Percentiles rank a stretch among this genome's conserved stretches.
Evolutionary conservation across 2,329 filamentous ascomycete species (phyloP).

Genomic region (Xylariales sp.): DNA sequence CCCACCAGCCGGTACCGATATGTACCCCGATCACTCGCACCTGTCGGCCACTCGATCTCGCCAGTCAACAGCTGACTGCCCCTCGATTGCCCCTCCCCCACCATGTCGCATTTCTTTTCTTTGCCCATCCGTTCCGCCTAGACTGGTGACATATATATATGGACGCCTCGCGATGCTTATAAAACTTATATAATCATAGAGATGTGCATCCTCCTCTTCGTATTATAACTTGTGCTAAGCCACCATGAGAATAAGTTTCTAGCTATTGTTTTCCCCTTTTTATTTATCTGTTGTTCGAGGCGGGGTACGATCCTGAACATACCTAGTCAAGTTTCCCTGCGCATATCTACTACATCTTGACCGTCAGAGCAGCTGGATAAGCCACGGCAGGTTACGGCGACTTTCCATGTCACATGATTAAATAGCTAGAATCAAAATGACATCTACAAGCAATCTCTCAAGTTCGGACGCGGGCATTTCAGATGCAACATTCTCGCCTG

Average conservation of each 20-base stretch:
- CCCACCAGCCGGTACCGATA: too few relatives aligned
- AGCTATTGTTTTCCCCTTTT: not conserved
- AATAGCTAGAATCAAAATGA: constrained; percentile 4
- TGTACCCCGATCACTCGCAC: too few relatives aligned
- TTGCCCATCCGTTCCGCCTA: too few relatives aligned
- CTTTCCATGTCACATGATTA: not conserved
- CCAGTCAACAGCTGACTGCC: constrained; percentile 8
- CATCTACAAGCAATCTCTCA: not conserved
- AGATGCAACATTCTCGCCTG: constrained; percentile 18
- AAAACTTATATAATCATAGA: not conserved
- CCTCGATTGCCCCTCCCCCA: constrained; percentile 45
- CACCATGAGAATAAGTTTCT: not conserved
- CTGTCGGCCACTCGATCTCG: not conserved
- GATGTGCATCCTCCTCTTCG: not conserved
- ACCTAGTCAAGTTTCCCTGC: too few relatives aligned
- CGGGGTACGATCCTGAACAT: too few relatives aligned
- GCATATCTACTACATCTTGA: too few relatives aligned
- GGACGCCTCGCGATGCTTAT: not conserved
- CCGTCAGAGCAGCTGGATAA: too few relatives aligned
- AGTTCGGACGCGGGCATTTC: not conserved
- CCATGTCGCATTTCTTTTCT: constrained; percentile 28
- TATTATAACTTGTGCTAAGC: not conserved
- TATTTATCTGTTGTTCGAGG: not conserved
- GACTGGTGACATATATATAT: too few relatives aligned
- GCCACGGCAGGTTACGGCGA: not conserved